Evolutionary conservation across 2,329 filamentous ascomycete species (phyloP), one percentile per base, ranked within the genome.

Genomic region (Pochonia chlamydosporia): DNA sequence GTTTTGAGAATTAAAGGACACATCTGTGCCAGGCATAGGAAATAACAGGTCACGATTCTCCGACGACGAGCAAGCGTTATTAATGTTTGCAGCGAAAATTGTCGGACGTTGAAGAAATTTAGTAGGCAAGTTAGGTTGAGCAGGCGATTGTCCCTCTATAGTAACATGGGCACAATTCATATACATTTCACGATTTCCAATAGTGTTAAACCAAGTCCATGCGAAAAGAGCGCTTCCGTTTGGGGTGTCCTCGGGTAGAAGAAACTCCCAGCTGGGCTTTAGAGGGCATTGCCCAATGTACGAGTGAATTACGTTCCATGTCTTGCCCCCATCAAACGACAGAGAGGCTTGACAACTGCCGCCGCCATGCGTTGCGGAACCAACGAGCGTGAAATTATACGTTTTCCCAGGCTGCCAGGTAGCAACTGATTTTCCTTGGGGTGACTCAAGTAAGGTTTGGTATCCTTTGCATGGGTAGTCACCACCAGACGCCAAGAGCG

Each of bases 111-210:
- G n/a, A n/a, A n/a, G n/a, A n/a, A n/a, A n/a, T n/a, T n/a, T n/a
- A n/a, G n/a, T n/a, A n/a, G n/a, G n/a, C n/a, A n/a, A n/a, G n/a
- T n/a, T n/a, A n/a, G n/a, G n/a, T n/a, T n/a, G n/a, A n/a, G n/a
- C n/a, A n/a, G n/a, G n/a, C n/a, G 28, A 31, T 31, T 31, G 28
- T 76, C 28, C 14, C 28, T 14, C 28, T 31, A 90, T 82, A 50
- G 77, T 79, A 54, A 90, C 78, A 40, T 78, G 73, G 6, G 86
- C 86, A 60, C 87, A 92, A 68, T 89, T 88, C 84, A 89, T 88
- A 75, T 92, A 92, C 78, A 86, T 87, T 64, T 91, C 87, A 36
- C 87, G 77, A 68, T 89, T 89, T 18, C 87, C 87, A 40, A 85
- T 67, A 54, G 81, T 72, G 71, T 89, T 89, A 68, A 86, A 84